Conservation (phyloP, 768 basidiomycete genomes). For the Podaxis pistillaris region DNA sequence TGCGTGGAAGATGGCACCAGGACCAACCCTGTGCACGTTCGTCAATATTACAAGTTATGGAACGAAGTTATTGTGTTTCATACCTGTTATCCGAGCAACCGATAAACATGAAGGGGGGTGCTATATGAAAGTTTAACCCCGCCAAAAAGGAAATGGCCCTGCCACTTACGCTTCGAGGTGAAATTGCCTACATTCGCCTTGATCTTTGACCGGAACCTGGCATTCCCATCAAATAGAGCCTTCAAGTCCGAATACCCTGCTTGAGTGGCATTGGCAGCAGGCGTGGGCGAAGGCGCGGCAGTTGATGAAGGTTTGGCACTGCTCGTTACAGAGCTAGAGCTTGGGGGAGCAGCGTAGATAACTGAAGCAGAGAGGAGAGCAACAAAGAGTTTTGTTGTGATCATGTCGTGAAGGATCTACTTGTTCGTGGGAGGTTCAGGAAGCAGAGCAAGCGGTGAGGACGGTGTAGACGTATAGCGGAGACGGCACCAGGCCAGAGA, state of each 20-base stretch:
- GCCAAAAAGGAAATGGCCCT: not conserved
- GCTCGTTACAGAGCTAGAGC: not conserved
- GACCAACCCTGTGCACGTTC: slow-evolving; percentile 21
- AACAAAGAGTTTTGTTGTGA: not conserved
- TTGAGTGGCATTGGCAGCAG: not conserved
- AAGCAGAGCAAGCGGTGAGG: not conserved
- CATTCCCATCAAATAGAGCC: not conserved
- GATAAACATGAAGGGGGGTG: slow-evolving; percentile 36
- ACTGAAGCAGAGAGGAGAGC: not conserved
- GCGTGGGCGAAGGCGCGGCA: not conserved
- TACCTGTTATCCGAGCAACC: slow-evolving; percentile 36
- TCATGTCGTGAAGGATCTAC: not conserved
- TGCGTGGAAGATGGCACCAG: slow-evolving; percentile 32
- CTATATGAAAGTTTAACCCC: slow-evolving; percentile 16
- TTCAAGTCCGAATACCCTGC: not conserved
- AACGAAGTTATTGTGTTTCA: not conserved
- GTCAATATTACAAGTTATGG: not conserved
- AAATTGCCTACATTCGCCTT: not conserved
- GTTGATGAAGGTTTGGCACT: not conserved
- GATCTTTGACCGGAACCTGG: not conserved
- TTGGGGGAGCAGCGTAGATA: not conserved
- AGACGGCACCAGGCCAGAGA: not conserved
- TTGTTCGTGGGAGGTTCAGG: not conserved
- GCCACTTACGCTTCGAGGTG: not conserved
- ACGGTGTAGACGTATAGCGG: not conserved